Evolutionary conservation across 2,329 filamentous ascomycete genomes (phyloP).

Genomic region (Clonostachys solani): DNA sequence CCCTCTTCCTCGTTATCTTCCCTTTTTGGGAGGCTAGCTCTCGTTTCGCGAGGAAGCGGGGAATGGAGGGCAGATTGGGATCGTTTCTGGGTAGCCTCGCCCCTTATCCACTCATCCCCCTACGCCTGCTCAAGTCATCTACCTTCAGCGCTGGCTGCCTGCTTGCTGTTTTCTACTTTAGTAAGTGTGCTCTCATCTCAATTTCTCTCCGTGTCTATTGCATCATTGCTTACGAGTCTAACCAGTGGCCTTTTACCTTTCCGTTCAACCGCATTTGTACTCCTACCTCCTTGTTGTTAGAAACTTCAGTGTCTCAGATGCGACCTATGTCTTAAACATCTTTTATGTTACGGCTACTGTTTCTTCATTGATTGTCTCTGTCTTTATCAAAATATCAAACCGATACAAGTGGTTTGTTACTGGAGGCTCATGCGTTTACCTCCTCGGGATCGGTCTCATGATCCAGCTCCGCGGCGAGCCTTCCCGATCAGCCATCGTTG

Average conservation of each 20-base stretch:
- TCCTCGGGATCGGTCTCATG: conserved; percentile 50
- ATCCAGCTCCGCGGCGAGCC: conserved; percentile 42
- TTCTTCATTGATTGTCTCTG: conserved; percentile 17
- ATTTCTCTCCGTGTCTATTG: background rate
- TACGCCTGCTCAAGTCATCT: conserved; percentile 21
- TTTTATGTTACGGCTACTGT: conserved; percentile 11
- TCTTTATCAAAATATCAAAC: conserved; percentile 21
- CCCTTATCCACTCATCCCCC: conserved; percentile 28
- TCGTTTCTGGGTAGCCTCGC: conserved; percentile 13
- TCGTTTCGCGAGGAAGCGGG: conserved; percentile 12
- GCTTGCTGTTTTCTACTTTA: conserved; percentile 20
- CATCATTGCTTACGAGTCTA: background rate
- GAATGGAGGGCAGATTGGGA: conserved; percentile 16
- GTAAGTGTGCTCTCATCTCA: conserved; percentile 18
- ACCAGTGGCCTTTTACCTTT: conserved; percentile 20
- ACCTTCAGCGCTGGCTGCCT: conserved; percentile 35
- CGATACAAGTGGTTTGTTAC: conserved; percentile 22
- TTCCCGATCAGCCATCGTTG: conserved; percentile 29
- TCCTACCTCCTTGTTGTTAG: conserved; percentile 25
- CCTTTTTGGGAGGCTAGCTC: conserved; percentile 45
- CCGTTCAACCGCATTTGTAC: conserved; percentile 23
- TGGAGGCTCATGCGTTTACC: conserved; percentile 20
- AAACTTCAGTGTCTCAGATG: conserved; percentile 15
- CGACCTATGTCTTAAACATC: conserved; percentile 2
- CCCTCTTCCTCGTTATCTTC: conserved; percentile 49